These are phyloP conservation scores for Gaertneriomyces sp. DNA, from an alignment of 192 early-diverging fungal species.

Conservation along the genomic window DNA sequence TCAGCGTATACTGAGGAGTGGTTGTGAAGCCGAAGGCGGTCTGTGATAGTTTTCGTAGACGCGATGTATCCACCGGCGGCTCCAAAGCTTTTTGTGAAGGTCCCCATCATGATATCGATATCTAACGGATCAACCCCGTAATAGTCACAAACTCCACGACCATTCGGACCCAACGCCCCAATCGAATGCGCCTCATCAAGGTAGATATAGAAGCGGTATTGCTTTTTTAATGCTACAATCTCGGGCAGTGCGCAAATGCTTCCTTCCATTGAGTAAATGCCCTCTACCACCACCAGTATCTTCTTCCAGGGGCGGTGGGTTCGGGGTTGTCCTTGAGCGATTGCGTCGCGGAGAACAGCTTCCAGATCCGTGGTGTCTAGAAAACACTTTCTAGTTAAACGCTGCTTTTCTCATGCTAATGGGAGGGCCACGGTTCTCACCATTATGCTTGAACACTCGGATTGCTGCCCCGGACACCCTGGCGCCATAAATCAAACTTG, in stretches of 20 bases:
- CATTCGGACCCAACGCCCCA: constrained; percentile 88
- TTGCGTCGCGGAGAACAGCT: constrained; percentile 74
- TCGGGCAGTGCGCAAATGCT: constrained; percentile 83
- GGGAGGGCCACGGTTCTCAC: background rate
- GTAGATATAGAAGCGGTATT: constrained; percentile 92
- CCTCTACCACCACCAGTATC: constrained; percentile 94
- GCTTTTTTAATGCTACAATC: constrained; percentile 80
- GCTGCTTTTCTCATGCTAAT: background rate
- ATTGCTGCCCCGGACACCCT: constrained; percentile 86
- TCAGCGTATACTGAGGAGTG: constrained; percentile 88
- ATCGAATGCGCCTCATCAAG: constrained; percentile 98
- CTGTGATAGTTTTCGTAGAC: constrained; percentile 62
- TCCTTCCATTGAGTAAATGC: constrained; percentile 98
- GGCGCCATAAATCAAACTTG: constrained; percentile 88
- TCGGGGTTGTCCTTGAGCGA: constrained; percentile 93
- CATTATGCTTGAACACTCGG: constrained; percentile 92
- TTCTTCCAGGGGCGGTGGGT: constrained; percentile 99
- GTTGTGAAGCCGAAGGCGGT: constrained; percentile 71
- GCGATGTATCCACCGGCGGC: constrained; percentile 95
- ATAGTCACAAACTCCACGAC: constrained; percentile 95
- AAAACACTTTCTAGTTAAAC: background rate
- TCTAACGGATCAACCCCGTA: constrained; percentile 84
- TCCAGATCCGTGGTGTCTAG: constrained; percentile 72
- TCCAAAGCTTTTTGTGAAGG: constrained; percentile 97
- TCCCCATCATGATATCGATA: constrained; percentile 95